These are phyloP conservation scores for Aschersonia sp. DNA, from an alignment of 2,329 filamentous ascomycete genomes.

Conservation along the genomic window DNA sequence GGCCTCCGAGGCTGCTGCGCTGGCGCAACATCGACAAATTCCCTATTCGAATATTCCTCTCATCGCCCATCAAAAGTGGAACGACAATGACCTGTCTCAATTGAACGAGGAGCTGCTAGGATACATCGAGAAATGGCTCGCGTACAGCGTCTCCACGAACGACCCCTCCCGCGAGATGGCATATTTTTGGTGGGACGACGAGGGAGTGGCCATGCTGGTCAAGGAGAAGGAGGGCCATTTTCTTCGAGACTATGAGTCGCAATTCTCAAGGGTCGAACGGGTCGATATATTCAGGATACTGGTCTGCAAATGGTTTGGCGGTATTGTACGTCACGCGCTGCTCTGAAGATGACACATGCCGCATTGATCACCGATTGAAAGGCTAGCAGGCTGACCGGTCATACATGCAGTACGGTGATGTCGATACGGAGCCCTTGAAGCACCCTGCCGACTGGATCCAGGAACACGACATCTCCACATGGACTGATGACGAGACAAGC, in stretches of 20 bases:
- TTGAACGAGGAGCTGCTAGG: conserved; percentile 8
- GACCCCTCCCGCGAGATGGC: conserved; percentile 7
- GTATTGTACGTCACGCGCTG: conserved; percentile 7
- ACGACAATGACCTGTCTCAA: conserved; percentile 5
- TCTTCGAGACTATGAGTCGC: conserved; percentile 4
- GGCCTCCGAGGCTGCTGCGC: conserved; percentile 7
- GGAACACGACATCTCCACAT: conserved; percentile 7
- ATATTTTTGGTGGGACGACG: conserved; percentile 11
- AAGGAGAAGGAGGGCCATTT: conserved; percentile 7
- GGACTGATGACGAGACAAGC: conserved; percentile 8
- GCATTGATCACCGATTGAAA: not conserved
- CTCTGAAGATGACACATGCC: not conserved
- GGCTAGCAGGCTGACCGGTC: not conserved
- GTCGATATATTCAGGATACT: conserved; percentile 11
- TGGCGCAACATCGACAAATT: conserved; percentile 5
- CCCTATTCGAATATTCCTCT: conserved; percentile 11
- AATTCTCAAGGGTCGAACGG: conserved; percentile 9
- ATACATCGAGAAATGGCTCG: conserved; percentile 11
- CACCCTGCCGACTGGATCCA: conserved; percentile 9
- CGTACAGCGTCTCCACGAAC: conserved; percentile 3
- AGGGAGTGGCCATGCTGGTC: conserved; percentile 8
- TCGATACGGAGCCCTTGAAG: conserved; percentile 11
- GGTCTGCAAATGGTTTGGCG: conserved; percentile 10
- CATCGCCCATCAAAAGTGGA: conserved; percentile 11
- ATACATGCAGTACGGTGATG: conserved; percentile 9